These are phyloP conservation scores for Argentina anserina DNA, from an alignment of 306 rosid genomes.

Conservation along the genomic window DNA sequence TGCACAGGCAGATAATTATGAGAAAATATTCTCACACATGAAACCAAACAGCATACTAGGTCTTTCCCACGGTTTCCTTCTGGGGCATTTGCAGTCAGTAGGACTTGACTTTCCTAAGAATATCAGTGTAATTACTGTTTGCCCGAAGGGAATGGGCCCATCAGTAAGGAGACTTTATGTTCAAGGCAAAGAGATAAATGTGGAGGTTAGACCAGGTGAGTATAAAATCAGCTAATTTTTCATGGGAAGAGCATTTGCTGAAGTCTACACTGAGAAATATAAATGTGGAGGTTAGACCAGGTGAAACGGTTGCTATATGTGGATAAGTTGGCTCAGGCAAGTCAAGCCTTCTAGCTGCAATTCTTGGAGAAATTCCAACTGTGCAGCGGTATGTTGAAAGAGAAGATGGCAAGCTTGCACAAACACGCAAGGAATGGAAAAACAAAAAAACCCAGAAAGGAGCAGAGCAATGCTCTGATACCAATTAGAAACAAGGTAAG, in stretches of 20 bases:
- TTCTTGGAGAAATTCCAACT: constrained; percentile 78
- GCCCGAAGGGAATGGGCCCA: constrained; percentile 99
- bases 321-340: constrained; percentile 96
- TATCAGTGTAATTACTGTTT: constrained; percentile 89
- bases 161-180: constrained; percentile 96
- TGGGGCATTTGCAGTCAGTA: constrained; percentile 86
- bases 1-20: constrained; percentile 97
- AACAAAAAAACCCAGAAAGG: too few relatives aligned
- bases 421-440: too few relatives aligned
- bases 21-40: constrained; percentile 74
- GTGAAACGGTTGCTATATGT: constrained; percentile 80
- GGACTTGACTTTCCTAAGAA: constrained; percentile 88
- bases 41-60: constrained; percentile 95
- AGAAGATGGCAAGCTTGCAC: too few relatives aligned
- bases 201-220: too few relatives aligned
- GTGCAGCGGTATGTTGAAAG: too few relatives aligned
- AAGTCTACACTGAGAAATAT: constrained; percentile 58
- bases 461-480: too few relatives aligned
- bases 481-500: too few relatives aligned
- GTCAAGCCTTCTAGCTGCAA: constrained; percentile 72
- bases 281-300: constrained; percentile 48
- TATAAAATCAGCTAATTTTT: constrained; percentile 58
- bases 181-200: constrained; percentile 93
- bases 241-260: constrained; percentile 61
- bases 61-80: constrained; percentile 96